Evolutionary conservation across 2,329 filamentous ascomycete species (phyloP), one percentile per base, ranked within the genome.

Genomic region (Ascocoryne sarcoides): DNA sequence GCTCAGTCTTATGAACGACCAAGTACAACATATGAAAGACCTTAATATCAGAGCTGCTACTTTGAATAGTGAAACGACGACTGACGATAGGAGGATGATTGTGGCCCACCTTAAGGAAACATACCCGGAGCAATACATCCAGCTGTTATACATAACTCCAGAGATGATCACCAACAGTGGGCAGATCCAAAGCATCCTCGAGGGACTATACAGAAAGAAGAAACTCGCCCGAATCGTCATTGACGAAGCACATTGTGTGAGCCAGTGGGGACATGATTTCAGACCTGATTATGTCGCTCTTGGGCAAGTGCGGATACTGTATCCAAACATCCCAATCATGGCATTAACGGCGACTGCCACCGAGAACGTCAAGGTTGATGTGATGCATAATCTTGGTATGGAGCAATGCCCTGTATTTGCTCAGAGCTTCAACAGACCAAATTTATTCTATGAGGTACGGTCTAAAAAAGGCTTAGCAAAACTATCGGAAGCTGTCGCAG

Each of bases 241-340:
- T 47, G 92, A 98, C 52, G 93, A 98, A 65, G 92, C 92, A n/a
- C 92, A 98, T 61, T 98, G 92, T 61, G 90, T 98, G 18, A 96
- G 92, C 61, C 89, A 98, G 67, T 98, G 92, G 92, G 92, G 92
- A 1, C 92, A 98, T 53, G 92, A 98, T 61, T 98, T 98, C 59
- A 79, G 93, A 33, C 90, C 89, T 1, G 90, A 96, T 59, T 98
- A 98, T 67, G 95, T 95, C 62, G 75, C 76, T 20, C 69, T 98
- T 3, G 87, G 89, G 19, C 72, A 79, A 43, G 68, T 95, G 32
- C 76, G 90, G 36, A 61, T 67, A 30, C 76, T 74, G 38, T 90
- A 90, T 52, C 79, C 81, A 1, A 75, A 76, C 2, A 84, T 96
- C 3, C 92, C 92, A 1, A 73, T 96, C 30, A 95, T 98, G 76